phyloP scores from a whole-genome alignment of 1,139 yeast genomes.

The Geotrichum bryndzae region DNA sequence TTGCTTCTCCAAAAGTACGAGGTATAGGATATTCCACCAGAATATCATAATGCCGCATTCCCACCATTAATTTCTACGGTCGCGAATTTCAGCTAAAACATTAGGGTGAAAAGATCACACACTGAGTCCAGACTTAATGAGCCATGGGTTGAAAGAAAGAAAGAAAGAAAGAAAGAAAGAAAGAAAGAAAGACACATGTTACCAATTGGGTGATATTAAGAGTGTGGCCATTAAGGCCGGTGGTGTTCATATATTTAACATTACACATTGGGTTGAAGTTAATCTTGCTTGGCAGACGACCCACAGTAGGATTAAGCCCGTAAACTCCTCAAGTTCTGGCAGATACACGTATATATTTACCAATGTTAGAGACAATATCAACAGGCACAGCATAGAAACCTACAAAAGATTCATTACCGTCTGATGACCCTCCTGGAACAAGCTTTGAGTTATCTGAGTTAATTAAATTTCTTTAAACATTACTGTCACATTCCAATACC shows the following conservation, averaged over 20 bases:
- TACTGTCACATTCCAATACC: conserved; percentile 44
- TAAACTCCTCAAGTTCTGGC: conserved; percentile 49
- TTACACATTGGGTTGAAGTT: conserved; percentile 46
- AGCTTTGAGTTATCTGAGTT: conserved; percentile 44
- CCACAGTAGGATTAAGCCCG: conserved; percentile 48
- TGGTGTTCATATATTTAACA: conserved; percentile 41
- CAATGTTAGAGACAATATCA: conserved; percentile 60
- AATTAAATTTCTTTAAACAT: conserved; percentile 44
- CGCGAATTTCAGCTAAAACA: conserved; percentile 28
- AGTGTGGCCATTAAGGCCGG: conserved; percentile 45
- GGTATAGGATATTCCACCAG: background rate
- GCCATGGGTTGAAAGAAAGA: conserved; percentile 44
- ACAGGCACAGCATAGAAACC: conserved; percentile 45
- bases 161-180: no score
- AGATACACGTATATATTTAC: conserved; percentile 56
- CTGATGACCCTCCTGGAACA: conserved; percentile 54
- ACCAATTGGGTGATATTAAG: conserved; percentile 53
- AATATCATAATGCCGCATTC: background rate
- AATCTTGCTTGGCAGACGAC: conserved; percentile 40
- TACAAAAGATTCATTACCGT: conserved; percentile 57
- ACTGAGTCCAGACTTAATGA: conserved; percentile 44
- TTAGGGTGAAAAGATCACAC: conserved; percentile 46
- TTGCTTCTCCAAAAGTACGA: background rate
- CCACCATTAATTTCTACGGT: conserved; percentile 7
- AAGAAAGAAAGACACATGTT: conserved; percentile 43